Conservation (phyloP, 2,329 filamentous ascomycete species). For the Dactylonectria macrodidyma region DNA sequence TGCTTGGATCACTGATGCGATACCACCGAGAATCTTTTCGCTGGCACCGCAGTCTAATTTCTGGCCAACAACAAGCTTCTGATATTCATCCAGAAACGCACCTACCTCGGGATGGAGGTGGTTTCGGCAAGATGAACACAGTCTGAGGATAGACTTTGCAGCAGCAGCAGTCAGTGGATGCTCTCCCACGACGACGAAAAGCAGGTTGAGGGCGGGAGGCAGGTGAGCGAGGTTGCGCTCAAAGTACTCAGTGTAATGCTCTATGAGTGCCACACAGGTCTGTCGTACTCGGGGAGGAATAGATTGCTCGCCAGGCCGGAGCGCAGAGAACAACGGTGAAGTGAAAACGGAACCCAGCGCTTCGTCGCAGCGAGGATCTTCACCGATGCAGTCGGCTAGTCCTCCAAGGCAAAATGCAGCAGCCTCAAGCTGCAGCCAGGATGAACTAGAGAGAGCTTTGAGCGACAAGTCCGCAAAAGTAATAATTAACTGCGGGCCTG, state of each 20-base stretch:
- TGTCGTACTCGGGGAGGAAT: slow-evolving; percentile 76
- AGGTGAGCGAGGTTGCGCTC: slow-evolving; percentile 77
- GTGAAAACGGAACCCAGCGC: slow-evolving; percentile 74
- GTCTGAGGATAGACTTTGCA: slow-evolving; percentile 80
- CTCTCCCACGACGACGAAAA: slow-evolving; percentile 79
- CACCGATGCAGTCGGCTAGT: slow-evolving; percentile 76
- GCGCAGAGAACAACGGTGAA: slow-evolving; percentile 69
- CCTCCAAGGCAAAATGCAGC: slow-evolving; percentile 75
- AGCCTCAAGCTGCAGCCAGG: slow-evolving; percentile 74
- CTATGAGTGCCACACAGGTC: slow-evolving; percentile 79
- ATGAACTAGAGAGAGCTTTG: slow-evolving; percentile 62
- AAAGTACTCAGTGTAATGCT: slow-evolving; percentile 84
- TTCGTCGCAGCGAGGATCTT: slow-evolving; percentile 70
- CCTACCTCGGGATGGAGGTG: slow-evolving; percentile 77
- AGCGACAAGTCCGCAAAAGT: slow-evolving; percentile 71
- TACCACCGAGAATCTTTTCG: slow-evolving; percentile 81
- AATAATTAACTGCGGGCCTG: slow-evolving; percentile 68
- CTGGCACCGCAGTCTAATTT: slow-evolving; percentile 77
- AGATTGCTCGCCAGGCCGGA: slow-evolving; percentile 63
- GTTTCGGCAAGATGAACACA: slow-evolving; percentile 82
- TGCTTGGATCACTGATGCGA: slow-evolving; percentile 83
- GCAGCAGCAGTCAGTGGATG: slow-evolving; percentile 75
- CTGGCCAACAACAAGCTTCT: slow-evolving; percentile 69
- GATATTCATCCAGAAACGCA: slow-evolving; percentile 81
- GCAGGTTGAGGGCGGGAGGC: slow-evolving; percentile 79